phyloP scores from a whole-genome alignment of 2,329 filamentous ascomycete genomes.

The Fusarium humuli region DNA sequence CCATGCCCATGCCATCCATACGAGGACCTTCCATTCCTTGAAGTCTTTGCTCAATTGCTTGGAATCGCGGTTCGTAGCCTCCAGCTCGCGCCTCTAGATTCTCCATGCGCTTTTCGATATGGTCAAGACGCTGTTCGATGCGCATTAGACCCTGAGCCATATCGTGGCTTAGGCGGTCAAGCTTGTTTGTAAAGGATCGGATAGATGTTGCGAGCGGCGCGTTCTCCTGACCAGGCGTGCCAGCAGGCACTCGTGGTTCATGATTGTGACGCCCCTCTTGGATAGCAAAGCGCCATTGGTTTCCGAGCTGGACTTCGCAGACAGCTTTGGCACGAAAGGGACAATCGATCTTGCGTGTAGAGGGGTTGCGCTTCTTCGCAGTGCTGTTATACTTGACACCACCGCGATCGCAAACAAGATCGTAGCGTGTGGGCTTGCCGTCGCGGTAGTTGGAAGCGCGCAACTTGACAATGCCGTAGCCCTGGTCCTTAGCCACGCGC shows the following conservation, averaged over 20 bases:
- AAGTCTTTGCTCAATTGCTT: conserved; percentile 57
- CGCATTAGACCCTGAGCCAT: conserved; percentile 64
- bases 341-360: conserved; percentile 72
- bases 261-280: conserved; percentile 72
- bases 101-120: conserved; percentile 67
- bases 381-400: conserved; percentile 74
- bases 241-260: conserved; percentile 67
- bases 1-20: conserved; percentile 59
- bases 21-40: conserved; percentile 57
- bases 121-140: conserved; percentile 63
- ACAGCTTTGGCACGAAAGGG: conserved; percentile 73
- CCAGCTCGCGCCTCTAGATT: conserved; percentile 61
- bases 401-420: conserved; percentile 71
- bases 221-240: conserved; percentile 67
- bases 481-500: conserved; percentile 70
- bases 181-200: conserved; percentile 68
- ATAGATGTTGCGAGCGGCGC: conserved; percentile 69
- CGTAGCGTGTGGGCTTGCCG: conserved; percentile 71
- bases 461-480: conserved; percentile 72
- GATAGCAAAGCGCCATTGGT: conserved; percentile 73
- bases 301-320: conserved; percentile 70
- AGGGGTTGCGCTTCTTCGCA: conserved; percentile 72
- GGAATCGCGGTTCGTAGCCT: conserved; percentile 59
- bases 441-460: conserved; percentile 73
- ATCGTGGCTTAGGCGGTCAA: conserved; percentile 69